phyloP scores from a whole-genome alignment of 139 green algal species.

The Chlamydomonas incerta region DNA sequence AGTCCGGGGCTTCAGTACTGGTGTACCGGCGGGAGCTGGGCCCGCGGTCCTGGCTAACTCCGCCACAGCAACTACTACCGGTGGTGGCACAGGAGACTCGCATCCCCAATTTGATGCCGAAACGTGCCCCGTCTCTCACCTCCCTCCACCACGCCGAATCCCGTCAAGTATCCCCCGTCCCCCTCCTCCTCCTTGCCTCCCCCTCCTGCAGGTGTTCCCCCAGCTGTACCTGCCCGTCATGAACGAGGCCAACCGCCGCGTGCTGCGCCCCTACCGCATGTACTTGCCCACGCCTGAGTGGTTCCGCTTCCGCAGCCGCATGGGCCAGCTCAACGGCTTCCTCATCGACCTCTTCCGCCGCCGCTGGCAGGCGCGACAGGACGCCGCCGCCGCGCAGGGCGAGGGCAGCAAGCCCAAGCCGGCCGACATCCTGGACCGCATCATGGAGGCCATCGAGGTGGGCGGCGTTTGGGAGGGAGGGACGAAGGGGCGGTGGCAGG shows the following conservation, averaged over 20 bases:
- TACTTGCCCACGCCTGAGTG: constrained; percentile 78
- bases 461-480: neutral
- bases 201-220: constrained; percentile 85
- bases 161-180: neutral
- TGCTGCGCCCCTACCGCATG: constrained; percentile 87
- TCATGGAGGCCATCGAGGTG: constrained; percentile 75
- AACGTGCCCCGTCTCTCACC: neutral
- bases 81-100: too few species aligned
- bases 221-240: constrained; percentile 95
- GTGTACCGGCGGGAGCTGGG: too few species aligned
- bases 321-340: constrained; percentile 84
- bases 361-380: constrained; percentile 56
- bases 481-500: too few species aligned
- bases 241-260: constrained; percentile 90
- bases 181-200: neutral
- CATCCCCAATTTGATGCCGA: too few species aligned
- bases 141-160: neutral
- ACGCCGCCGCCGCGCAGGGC: neutral
- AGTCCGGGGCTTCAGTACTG: too few species aligned
- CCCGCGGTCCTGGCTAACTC: too few species aligned
- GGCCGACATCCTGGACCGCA: constrained; percentile 85
- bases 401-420: neutral
- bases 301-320: constrained; percentile 61
- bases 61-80: too few species aligned
- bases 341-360: constrained; percentile 69